Evolutionary conservation across 148 eudicot genomes (phyloP).

Genomic region (Spergularia bocconei): DNA sequence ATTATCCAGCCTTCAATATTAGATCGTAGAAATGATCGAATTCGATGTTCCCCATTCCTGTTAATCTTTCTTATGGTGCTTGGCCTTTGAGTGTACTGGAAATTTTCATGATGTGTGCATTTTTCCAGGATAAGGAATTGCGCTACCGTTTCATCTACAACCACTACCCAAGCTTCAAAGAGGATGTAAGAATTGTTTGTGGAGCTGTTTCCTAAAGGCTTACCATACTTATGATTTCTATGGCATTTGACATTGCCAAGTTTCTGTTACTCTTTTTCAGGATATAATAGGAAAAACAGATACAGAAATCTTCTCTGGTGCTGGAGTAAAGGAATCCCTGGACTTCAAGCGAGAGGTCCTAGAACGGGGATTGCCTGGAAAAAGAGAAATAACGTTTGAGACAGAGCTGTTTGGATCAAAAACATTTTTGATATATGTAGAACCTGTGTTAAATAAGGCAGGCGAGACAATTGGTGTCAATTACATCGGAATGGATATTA

Average conservation of each 20-base stretch:
- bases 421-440: conserved; percentile 85
- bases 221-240: neutral
- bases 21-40: neutral
- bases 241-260: conserved; percentile 30
- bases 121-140: conserved; percentile 73
- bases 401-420: conserved; percentile 77
- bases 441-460: conserved; percentile 83
- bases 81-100: neutral
- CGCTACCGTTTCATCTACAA: conserved; percentile 84
- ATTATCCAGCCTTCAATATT: neutral
- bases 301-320: conserved; percentile 75
- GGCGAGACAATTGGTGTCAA: conserved; percentile 91
- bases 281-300: conserved; percentile 93
- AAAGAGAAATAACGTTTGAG: conserved; percentile 87
- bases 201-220: conserved; percentile 1
- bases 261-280: conserved; percentile 48
- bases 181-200: conserved; percentile 52
- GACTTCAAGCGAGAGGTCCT: conserved; percentile 88
- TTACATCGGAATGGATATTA: conserved; percentile 92
- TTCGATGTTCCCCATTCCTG: neutral
- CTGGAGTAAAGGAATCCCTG: conserved; percentile 82
- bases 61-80: neutral
- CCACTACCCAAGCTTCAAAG: conserved; percentile 74
- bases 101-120: conserved; percentile 10
- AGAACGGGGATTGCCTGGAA: conserved; percentile 77